Evolutionary conservation across 495 filamentous ascomycete genomes (phyloP).

Genomic region (Margaritispora aquatica): DNA sequence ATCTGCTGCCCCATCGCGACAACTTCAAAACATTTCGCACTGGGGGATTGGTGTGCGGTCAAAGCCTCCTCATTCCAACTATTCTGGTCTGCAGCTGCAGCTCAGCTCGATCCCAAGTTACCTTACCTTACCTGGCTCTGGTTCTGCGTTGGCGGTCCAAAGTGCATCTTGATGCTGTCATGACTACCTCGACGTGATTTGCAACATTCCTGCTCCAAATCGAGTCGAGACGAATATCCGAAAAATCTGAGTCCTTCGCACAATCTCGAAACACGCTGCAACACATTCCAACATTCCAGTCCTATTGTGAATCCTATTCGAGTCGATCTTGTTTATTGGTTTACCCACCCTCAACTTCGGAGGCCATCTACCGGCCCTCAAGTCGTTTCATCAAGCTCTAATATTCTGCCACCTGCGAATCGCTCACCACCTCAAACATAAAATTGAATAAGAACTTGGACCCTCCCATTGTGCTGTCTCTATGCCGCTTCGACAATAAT

Average conservation of each 20-base stretch:
- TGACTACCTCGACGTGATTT: slow-evolving; percentile 14
- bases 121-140: no score
- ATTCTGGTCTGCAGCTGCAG: no score
- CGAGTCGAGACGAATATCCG: slow-evolving; percentile 4
- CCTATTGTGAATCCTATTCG: background rate
- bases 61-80: no score
- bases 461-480: background rate
- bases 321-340: background rate
- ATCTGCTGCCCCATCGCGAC: background rate
- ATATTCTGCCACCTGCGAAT: background rate
- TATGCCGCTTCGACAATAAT: slow-evolving; percentile 18
- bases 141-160: no score
- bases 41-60: slow-evolving; percentile 5
- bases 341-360: no score
- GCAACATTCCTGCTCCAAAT: slow-evolving; percentile 14
- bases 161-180: slow-evolving; percentile 5
- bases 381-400: background rate
- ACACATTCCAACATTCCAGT: slow-evolving; percentile 6
- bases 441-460: background rate
- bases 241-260: no score
- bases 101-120: no score
- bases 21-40: background rate
- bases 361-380: background rate
- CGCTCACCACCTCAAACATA: no score
- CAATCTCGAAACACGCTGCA: background rate